Evolutionary conservation across 1,284 basidiomycete genomes (phyloP).

Genomic region (Trichosporon sp.): DNA sequence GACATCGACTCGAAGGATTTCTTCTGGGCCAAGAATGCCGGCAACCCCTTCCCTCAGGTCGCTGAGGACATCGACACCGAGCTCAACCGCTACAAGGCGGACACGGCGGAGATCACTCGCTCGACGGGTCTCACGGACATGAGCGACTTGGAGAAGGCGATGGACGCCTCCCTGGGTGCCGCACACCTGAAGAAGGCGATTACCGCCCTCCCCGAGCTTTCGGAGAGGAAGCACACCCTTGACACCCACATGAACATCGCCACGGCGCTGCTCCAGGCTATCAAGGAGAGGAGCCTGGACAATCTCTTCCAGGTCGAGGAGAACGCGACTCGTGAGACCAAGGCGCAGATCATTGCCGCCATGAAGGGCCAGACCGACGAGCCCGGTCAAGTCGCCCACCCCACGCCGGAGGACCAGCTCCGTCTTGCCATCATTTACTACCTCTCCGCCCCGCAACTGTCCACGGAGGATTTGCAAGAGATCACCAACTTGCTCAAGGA

Average conservation of each 20-base stretch:
- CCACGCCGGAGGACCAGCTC: conserved; percentile 80
- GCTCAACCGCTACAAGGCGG: conserved; percentile 90
- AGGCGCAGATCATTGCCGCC: conserved; percentile 77
- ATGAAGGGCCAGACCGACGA: conserved; percentile 62
- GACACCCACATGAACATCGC: conserved; percentile 99
- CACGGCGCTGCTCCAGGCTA: conserved; percentile 90
- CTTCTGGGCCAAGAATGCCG: conserved; percentile 97
- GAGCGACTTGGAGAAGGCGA: conserved; percentile 66
- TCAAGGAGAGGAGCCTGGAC: conserved; percentile 92
- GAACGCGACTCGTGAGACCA: conserved; percentile 79
- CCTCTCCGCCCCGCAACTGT: conserved; percentile 75
- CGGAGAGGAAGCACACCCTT: conserved; percentile 90
- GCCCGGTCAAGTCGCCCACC: conserved; percentile 61
- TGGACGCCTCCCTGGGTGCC: conserved; percentile 92
- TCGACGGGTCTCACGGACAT: conserved; percentile 95
- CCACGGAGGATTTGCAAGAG: conserved; percentile 83
- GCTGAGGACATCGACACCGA: conserved; percentile 96
- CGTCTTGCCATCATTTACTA: conserved; percentile 93
- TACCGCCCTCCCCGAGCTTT: conserved; percentile 95
- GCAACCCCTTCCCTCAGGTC: conserved; percentile 96
- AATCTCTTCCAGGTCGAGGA: conserved; percentile 97
- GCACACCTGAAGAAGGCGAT: conserved; percentile 96
- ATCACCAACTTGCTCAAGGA: conserved; percentile 82
- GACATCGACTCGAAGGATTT: conserved; percentile 98
- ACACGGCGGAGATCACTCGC: conserved; percentile 94